Evolutionary conservation across 2,329 filamentous ascomycete species (phyloP), one percentile per base, ranked within the genome.

Genomic region (Claviceps sp.): DNA sequence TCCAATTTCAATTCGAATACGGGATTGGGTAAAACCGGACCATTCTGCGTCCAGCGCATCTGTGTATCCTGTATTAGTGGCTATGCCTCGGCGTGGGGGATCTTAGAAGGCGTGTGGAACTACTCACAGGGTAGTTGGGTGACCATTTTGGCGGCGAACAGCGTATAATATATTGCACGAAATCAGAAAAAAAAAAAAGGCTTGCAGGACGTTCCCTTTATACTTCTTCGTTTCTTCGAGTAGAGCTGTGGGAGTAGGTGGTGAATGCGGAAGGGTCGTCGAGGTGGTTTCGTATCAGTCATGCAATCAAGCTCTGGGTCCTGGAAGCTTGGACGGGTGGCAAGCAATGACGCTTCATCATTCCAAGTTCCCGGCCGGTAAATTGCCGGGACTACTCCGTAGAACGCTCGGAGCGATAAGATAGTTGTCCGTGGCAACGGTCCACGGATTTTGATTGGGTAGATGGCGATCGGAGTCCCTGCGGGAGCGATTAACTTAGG

Each of bases 41-140:
- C 86, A 95, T 75, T 98, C 93, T 62, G 93, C 93, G 72, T 98
- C 93, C 60, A 94, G 89, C 64, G 93, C 93, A 76, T 97, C 93
- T 97, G 53, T n/a, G 29, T 8, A 5, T 22, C 14, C 2, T 34
- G 5, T 4, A 17, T 53, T 34, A 47, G 52, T 45, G 39, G 34
- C 23, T 36, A 4, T 43, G 22, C 39, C 37, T 43, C 7, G 39
- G 34, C 26, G 9, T 38, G 23, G 22, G 22, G 22, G 36, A 5
- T 16, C n/a, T 29, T 20, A 9, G 4, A 34, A 22, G 16, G 40
- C 40, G 3, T 34, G 40, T 23, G 16, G 29, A 34, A 34, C 13
- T 49, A 62, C 70, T 68, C 62, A 75, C 73, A 75, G 60, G 73
- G 73, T 57, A 75, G 64, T 63, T 74, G 72, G 55, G 69, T 64